Conservation (phyloP, 2,329 filamentous ascomycete genomes). For the Diaporthe ampelina region DNA sequence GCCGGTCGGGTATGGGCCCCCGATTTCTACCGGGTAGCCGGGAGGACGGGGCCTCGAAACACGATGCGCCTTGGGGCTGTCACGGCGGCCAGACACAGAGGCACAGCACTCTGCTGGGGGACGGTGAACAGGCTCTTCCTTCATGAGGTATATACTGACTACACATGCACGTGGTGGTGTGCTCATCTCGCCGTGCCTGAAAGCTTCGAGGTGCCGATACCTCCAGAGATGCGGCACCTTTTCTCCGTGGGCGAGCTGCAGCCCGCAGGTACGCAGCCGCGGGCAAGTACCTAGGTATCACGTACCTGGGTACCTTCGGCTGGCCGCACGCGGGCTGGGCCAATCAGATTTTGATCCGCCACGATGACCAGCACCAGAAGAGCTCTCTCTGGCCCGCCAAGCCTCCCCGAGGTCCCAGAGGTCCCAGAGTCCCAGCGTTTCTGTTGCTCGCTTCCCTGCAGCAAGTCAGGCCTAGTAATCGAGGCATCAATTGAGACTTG, state of each 20-base stretch:
- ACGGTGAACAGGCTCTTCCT: background rate
- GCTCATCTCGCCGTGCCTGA: background rate
- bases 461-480: constrained; percentile 37
- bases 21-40: constrained; percentile 32
- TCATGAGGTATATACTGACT: constrained; percentile 11
- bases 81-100: constrained; percentile 10
- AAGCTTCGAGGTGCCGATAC: background rate
- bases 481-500: constrained; percentile 38
- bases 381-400: constrained; percentile 18
- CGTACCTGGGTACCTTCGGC: background rate
- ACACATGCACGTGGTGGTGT: background rate
- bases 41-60: constrained; percentile 30
- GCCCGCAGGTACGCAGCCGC: background rate
- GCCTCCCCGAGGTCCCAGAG: background rate
- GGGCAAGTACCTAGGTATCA: background rate
- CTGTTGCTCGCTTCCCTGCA: constrained; percentile 10
- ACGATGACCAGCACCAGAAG: constrained; percentile 32
- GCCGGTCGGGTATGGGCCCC: constrained; percentile 29
- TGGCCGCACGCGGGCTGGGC: background rate
- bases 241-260: background rate
- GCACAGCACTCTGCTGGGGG: background rate
- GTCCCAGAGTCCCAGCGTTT: too few relatives aligned
- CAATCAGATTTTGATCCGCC: constrained; percentile 41
- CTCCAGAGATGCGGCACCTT: background rate
- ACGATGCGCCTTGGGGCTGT: constrained; percentile 20